Evolutionary conservation across 805 yeast species (phyloP), one percentile per base, ranked within the genome.

Genomic region (Wickerhamomyces queroliae): DNA sequence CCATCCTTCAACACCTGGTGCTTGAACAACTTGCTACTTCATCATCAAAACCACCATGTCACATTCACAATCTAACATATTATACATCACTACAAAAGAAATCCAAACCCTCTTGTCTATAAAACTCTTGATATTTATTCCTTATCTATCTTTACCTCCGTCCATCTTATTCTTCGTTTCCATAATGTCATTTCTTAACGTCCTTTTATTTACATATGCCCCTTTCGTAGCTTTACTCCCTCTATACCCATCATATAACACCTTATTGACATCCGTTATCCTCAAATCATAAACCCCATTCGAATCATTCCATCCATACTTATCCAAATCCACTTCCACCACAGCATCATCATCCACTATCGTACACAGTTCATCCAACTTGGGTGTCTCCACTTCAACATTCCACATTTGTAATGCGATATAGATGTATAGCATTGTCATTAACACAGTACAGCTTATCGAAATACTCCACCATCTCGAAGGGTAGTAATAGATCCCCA

Each of bases 401-500:
- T 86, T 85, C 65, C 83, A 88, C 30, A 79, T 59, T 2, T 80
- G 78, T 32, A 90, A 61, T 9, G 80, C 86, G 2, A 83, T 65
- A 57, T 90, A 91, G 0, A 72, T 74, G 53, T 76, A 89, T 15
- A 80, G 62, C 88, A 90, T 80, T 10, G 70, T 58, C 70, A 86
- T 77, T 23, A 91, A 61, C 5, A 82, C 69, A 47, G 76, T 76
- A 12, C 86, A 69, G 4, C 96, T 95, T 2, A 85, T 59, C 2
- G 87, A 84, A 26, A 85, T 56, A 2, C 95, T 81, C 99, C 98
- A 93, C 80, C 90, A 84, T 48, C 95, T 70, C 24, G 91, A 84
- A 0, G 98, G 98, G 50, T 80, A 84, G 59, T 80, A 89, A 51
- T 72, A 75, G 16, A 83, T 75, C 15, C 78, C 80, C 23, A 77